Conservation (phyloP, 148 eudicot genomes). For the Arbutus unedo region DNA sequence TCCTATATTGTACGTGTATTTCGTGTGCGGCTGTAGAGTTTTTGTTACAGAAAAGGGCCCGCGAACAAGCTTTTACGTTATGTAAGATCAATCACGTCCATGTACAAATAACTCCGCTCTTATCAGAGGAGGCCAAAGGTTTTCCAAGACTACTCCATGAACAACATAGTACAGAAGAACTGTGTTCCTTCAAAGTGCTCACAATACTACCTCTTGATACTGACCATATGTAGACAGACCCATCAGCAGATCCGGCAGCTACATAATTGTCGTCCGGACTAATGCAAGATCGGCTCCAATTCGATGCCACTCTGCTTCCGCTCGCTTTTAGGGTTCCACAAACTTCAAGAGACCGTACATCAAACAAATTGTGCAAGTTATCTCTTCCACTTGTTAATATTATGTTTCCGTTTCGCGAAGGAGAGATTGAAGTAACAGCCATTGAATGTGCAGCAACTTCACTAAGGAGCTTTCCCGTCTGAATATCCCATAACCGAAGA, state of each 20-base stretch:
- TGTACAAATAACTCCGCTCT: constrained; percentile 67
- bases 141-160: constrained; percentile 87
- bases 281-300: constrained; percentile 94
- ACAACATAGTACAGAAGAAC: constrained; percentile 67
- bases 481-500: constrained; percentile 81
- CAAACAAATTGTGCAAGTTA: constrained; percentile 83
- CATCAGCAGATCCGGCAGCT: constrained; percentile 95
- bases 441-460: constrained; percentile 91
- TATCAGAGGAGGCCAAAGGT: constrained; percentile 79
- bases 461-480: constrained; percentile 73
- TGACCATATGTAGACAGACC: constrained; percentile 85
- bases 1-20: too few species aligned
- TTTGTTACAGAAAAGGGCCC: constrained; percentile 6
- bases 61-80: too few species aligned
- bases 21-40: too few species aligned
- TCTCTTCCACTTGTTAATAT: constrained; percentile 91
- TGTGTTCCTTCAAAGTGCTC: constrained; percentile 76
- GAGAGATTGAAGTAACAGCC: constrained; percentile 69
- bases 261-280: constrained; percentile 87
- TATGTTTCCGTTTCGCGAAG: constrained; percentile 70
- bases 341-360: constrained; percentile 71
- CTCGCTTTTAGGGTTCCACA: constrained; percentile 65
- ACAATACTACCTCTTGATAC: constrained; percentile 57
- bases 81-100: constrained; percentile 48
- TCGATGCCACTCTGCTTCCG: constrained; percentile 76